These are phyloP conservation scores for Teratosphaeria gauchensis DNA, from an alignment of 2,329 filamentous ascomycete genomes.

Conservation along the genomic window DNA sequence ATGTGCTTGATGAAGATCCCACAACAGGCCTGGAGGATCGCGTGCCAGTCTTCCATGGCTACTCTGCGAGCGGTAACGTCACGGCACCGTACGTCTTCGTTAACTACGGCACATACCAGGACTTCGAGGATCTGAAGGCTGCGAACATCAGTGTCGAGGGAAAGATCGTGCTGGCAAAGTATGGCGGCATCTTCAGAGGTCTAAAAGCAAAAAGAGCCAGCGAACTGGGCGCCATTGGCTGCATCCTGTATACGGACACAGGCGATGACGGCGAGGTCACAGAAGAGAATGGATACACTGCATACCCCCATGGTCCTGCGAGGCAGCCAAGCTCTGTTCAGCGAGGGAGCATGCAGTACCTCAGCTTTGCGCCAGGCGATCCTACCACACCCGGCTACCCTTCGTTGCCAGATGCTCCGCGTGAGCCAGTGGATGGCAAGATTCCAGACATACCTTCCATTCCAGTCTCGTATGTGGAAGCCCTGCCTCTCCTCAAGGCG, in stretches of 20 bases:
- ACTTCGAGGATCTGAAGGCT: conserved; percentile 71
- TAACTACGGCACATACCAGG: conserved; percentile 80
- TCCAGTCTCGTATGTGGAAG: conserved; percentile 81
- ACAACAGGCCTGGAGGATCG: conserved; percentile 63
- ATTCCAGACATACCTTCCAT: conserved; percentile 83
- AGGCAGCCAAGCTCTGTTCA: conserved; percentile 84
- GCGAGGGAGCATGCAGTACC: conserved; percentile 66
- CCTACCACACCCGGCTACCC: conserved; percentile 92
- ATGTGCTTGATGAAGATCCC: conserved; percentile 71
- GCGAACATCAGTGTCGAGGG: conserved; percentile 68
- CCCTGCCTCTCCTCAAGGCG: conserved; percentile 75
- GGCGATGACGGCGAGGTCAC: conserved; percentile 78
- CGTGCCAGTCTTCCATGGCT: conserved; percentile 88
- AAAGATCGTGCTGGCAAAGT: conserved; percentile 79
- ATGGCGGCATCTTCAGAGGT: conserved; percentile 78
- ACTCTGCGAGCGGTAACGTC: conserved; percentile 85
- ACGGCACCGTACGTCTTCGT: conserved; percentile 80
- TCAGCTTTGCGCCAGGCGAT: conserved; percentile 53
- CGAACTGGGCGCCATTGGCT: conserved; percentile 80
- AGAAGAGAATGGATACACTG: conserved; percentile 66
- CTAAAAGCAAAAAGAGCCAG: conserved; percentile 89
- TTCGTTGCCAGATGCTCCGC: conserved; percentile 78
- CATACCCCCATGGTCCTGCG: conserved; percentile 79
- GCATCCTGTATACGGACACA: conserved; percentile 76
- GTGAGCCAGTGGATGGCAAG: conserved; percentile 57